phyloP scores from a whole-genome alignment of 1,284 basidiomycete genomes.

The Sutorius eximius region DNA sequence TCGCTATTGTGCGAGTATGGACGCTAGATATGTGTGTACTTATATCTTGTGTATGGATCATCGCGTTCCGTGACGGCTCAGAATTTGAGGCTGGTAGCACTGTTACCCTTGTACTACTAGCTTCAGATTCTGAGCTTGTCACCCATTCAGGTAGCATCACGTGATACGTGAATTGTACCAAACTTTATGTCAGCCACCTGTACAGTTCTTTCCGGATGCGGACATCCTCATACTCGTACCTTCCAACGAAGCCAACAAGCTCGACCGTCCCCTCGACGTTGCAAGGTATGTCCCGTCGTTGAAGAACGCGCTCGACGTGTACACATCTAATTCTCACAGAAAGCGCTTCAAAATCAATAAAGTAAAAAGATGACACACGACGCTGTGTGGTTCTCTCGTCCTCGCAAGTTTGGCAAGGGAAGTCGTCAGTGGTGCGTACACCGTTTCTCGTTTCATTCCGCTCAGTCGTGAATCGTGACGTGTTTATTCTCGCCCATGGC shows the following conservation, averaged over 20 bases:
- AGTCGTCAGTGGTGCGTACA: conserved; percentile 84
- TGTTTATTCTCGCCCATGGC: neutral
- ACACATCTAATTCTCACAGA: neutral
- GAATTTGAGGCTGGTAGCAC: no score
- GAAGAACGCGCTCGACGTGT: no score
- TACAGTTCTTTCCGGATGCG: conserved; percentile 23
- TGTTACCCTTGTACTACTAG: no score
- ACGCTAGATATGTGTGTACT: neutral
- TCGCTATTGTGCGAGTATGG: neutral
- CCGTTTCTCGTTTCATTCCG: neutral
- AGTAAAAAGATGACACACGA: conserved; percentile 69
- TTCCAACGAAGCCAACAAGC: neutral
- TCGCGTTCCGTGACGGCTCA: no score
- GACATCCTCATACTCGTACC: neutral
- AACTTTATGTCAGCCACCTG: conserved; percentile 31
- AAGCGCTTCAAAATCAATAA: neutral
- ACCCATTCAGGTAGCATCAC: neutral
- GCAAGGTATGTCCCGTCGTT: conserved; percentile 12
- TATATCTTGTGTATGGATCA: neutral
- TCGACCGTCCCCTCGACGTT: neutral
- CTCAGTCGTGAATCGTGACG: neutral
- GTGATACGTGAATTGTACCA: neutral
- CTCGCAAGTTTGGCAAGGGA: conserved; percentile 94
- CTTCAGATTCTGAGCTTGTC: no score
- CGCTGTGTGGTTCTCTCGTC: conserved; percentile 90